Evolutionary conservation across 257 asterid genomes (phyloP).

Genomic region (Jaltomata sinuosa): DNA sequence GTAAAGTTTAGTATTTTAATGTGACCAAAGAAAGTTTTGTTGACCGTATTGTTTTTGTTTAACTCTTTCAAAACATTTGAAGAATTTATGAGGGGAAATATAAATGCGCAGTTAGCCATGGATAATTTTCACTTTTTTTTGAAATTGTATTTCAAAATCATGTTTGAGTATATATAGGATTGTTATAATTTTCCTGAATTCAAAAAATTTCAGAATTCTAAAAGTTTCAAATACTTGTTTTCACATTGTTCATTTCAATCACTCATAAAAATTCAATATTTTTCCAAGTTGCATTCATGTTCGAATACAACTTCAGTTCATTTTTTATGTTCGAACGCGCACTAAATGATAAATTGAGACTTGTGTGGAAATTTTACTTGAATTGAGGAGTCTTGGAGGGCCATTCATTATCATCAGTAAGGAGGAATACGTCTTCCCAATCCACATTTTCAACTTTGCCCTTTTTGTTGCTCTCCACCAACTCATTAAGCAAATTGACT

Average conservation of each 20-base stretch:
- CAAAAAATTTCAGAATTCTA: background rate
- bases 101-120: no score
- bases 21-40: background rate
- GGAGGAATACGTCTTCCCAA: constrained; percentile 88
- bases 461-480: constrained; percentile 29
- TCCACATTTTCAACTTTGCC: constrained; percentile 49
- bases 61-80: background rate
- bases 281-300: background rate
- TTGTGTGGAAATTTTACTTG: constrained; percentile 29
- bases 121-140: no score
- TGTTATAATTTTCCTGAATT: background rate
- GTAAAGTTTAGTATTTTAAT: background rate
- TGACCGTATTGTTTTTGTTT: background rate
- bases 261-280: background rate
- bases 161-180: background rate
- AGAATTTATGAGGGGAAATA: background rate
- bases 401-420: constrained; percentile 69
- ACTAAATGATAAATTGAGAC: background rate
- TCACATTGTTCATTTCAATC: background rate
- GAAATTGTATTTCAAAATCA: no score
- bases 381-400: constrained; percentile 45
- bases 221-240: no score
- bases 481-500: constrained; percentile 40
- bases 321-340: background rate
- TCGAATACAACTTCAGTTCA: background rate